phyloP scores from a whole-genome alignment of 768 basidiomycete species.

The Hygrocybe coccinea region DNA sequence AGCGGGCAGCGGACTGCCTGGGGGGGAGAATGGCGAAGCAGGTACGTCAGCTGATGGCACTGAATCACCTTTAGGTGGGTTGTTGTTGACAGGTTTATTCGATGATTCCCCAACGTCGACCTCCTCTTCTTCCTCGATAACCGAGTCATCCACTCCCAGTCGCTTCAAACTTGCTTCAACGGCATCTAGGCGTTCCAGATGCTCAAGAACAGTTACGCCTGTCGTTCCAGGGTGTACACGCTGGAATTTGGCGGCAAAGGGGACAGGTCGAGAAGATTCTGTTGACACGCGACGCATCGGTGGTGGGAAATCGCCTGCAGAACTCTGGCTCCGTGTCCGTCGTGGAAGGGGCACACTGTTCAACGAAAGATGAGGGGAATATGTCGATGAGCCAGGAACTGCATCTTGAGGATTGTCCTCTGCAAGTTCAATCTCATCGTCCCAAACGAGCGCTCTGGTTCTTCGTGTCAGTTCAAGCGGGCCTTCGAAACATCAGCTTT shows the following conservation, averaged over 20 bases:
- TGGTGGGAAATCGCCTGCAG: conserved; percentile 69
- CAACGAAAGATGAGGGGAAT: conserved; percentile 59
- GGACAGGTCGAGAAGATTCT: conserved; percentile 68
- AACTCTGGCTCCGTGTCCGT: conserved; percentile 55
- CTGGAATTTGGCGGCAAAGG: conserved; percentile 79
- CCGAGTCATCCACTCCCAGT: conserved; percentile 52
- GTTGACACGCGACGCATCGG: conserved; percentile 61
- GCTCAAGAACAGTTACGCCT: conserved; percentile 79
- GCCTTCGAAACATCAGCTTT: conserved; percentile 41
- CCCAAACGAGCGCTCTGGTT: conserved; percentile 76
- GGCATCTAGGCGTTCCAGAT: conserved; percentile 78
- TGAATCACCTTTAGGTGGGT: conserved; percentile 10
- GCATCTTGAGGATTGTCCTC: conserved; percentile 47
- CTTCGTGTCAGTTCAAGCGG: conserved; percentile 86
- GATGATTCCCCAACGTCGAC: conserved; percentile 61
- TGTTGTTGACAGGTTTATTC: not conserved
- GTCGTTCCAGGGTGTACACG: conserved; percentile 82
- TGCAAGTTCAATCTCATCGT: conserved; percentile 73
- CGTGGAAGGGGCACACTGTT: conserved; percentile 56
- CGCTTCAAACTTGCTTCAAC: conserved; percentile 76
- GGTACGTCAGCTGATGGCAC: conserved; percentile 21
- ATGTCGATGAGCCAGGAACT: conserved; percentile 34
- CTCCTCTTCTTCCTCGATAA: conserved; percentile 40
- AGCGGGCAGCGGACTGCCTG: conserved; percentile 55
- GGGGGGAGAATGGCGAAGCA: conserved; percentile 50